A percentile compares a stretch with the other conserved stretches of the same genome.
Evolutionary conservation across 2,329 filamentous ascomycete species (phyloP).

Genomic region (Pseudocercospora musae): DNA sequence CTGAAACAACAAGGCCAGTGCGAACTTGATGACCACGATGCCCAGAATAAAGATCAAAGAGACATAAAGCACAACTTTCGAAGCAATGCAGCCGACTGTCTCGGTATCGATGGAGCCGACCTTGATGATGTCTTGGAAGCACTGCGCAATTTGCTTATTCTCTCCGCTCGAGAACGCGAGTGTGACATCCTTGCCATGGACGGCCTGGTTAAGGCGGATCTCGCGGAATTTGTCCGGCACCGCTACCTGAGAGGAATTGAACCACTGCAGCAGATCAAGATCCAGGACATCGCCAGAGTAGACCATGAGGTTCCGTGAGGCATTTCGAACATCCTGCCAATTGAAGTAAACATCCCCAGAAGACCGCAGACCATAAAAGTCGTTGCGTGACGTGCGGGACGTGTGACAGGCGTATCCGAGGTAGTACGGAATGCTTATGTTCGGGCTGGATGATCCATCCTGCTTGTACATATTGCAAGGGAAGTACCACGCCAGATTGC

Average conservation of each 20-base stretch:
- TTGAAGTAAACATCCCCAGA: constrained; percentile 91
- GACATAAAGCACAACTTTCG: constrained; percentile 92
- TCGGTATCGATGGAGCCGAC: constrained; percentile 95
- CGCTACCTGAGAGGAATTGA: constrained; percentile 75
- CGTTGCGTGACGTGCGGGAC: constrained; percentile 60
- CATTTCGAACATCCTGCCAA: constrained; percentile 91
- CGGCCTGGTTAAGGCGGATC: constrained; percentile 65
- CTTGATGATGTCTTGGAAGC: constrained; percentile 89
- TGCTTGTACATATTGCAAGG: constrained; percentile 90
- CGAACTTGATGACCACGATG: constrained; percentile 80
- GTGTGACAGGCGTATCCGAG: constrained; percentile 89
- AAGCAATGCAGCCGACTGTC: constrained; percentile 94
- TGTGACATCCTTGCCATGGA: constrained; percentile 85
- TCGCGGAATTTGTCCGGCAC: constrained; percentile 76
- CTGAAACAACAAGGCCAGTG: constrained; percentile 86
- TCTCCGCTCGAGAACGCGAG: constrained; percentile 74
- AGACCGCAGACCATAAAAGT: constrained; percentile 70
- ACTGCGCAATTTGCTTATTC: constrained; percentile 81
- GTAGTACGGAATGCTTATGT: constrained; percentile 72
- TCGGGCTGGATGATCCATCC: constrained; percentile 78
- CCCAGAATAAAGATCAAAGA: constrained; percentile 88
- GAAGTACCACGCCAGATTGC: constrained; percentile 92
- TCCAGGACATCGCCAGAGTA: constrained; percentile 94
- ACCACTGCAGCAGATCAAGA: constrained; percentile 82
- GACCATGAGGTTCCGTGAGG: constrained; percentile 82